Evolutionary conservation across 768 basidiomycete genomes (phyloP).

Genomic region (Phlebiopsis flavidoalba): DNA sequence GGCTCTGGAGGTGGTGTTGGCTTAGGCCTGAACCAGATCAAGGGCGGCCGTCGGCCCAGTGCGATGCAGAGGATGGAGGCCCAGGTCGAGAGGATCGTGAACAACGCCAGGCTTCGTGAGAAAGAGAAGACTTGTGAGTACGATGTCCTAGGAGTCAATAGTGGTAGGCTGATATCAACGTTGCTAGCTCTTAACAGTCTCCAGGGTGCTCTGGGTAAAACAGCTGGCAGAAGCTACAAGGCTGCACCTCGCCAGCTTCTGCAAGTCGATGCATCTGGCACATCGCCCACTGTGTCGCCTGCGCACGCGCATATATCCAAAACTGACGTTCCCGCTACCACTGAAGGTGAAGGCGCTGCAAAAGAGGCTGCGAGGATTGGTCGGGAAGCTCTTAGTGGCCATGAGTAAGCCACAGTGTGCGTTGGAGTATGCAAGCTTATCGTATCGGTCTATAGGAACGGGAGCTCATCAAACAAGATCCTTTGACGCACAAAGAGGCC

Average conservation of each 20-base stretch:
- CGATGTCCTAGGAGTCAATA: not conserved
- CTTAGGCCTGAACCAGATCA: constrained; percentile 69
- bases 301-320: constrained; percentile 49
- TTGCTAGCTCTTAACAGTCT: constrained; percentile 63
- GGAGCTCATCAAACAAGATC: constrained; percentile 60
- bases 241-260: constrained; percentile 95
- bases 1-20: constrained; percentile 81
- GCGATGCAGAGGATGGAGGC: constrained; percentile 92
- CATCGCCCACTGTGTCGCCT: constrained; percentile 36
- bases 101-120: constrained; percentile 80
- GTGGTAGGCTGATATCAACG: not conserved
- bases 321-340: constrained; percentile 34
- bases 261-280: constrained; percentile 62
- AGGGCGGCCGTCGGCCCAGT: constrained; percentile 65
- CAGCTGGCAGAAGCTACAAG: constrained; percentile 89
- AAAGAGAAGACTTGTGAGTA: constrained; percentile 63
- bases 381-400: constrained; percentile 63
- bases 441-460: constrained; percentile 40
- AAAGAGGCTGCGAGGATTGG: constrained; percentile 74
- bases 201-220: constrained; percentile 92
- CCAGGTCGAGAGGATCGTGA: constrained; percentile 95
- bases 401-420: constrained; percentile 37
- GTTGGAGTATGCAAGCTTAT: not conserved
- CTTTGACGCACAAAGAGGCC: constrained; percentile 73
- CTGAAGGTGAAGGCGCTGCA: constrained; percentile 51